These are phyloP conservation scores for Amylocystis lapponica DNA, from an alignment of 768 basidiomycete genomes.

Conservation along the genomic window DNA sequence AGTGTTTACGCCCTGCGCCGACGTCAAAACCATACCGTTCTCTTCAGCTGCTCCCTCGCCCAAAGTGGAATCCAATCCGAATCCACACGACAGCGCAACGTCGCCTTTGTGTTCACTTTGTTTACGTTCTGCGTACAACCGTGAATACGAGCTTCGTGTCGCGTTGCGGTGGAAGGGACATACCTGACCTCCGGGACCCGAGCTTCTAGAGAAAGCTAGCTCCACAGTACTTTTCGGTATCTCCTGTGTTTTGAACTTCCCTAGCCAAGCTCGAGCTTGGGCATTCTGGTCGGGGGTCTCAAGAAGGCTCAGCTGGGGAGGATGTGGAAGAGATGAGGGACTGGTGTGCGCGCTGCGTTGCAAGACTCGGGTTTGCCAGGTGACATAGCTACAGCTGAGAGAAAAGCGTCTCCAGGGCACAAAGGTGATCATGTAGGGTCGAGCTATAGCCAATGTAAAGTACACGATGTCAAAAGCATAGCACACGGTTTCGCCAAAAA, in stretches of 20 bases:
- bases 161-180: conserved; percentile 7
- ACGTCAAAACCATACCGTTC: conserved; percentile 37
- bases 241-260: conserved; percentile 35
- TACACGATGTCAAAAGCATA: too few species aligned
- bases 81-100: conserved; percentile 52
- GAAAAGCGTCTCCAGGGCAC: too few species aligned
- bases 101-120: conserved; percentile 83
- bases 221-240: conserved; percentile 54
- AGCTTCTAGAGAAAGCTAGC: conserved; percentile 69
- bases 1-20: not conserved
- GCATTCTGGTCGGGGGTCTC: conserved; percentile 36
- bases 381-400: too few species aligned
- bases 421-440: too few species aligned
- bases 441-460: too few species aligned
- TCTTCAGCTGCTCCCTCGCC: conserved; percentile 44
- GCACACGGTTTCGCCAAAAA: too few species aligned
- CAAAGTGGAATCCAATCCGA: conserved; percentile 66
- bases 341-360: too few species aligned
- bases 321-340: conserved; percentile 28
- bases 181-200: conserved; percentile 84
- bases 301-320: conserved; percentile 36
- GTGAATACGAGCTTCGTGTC: conserved; percentile 1
- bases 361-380: too few species aligned
- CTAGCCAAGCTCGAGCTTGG: conserved; percentile 51
- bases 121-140: conserved; percentile 65